phyloP scores from a whole-genome alignment of 352 stramenopile species.

The Phytophthora pseudosyringae region DNA sequence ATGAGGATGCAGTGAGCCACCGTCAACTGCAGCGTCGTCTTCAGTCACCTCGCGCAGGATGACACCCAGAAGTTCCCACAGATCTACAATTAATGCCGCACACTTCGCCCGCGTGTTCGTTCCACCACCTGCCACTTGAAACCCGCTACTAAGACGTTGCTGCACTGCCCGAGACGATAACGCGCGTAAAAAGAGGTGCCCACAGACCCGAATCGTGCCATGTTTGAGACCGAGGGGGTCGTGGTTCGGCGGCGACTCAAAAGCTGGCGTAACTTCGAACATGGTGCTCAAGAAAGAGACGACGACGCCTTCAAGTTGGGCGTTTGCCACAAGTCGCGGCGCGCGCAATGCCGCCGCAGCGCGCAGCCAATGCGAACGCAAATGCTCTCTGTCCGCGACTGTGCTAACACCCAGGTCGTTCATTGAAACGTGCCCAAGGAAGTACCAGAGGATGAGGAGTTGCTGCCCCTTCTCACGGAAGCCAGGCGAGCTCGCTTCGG shows the following conservation, averaged over 20 bases:
- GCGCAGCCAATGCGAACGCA: constrained; percentile 17
- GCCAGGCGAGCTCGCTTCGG: neutral
- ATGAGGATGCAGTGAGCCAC: neutral
- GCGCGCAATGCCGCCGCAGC: neutral
- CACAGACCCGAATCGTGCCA: constrained; percentile 3
- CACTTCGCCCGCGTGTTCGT: neutral
- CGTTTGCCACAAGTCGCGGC: neutral
- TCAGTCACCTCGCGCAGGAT: neutral
- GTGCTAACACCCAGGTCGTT: neutral
- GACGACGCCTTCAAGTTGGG: constrained; percentile 3
- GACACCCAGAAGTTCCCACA: constrained; percentile 7
- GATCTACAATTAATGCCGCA: neutral
- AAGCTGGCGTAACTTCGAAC: neutral
- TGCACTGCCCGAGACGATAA: constrained; percentile 8
- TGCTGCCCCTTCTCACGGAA: constrained; percentile 24
- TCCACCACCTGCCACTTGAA: neutral
- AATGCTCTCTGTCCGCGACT: neutral
- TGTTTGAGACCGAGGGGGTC: neutral
- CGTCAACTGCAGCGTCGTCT: neutral
- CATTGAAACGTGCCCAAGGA: constrained; percentile 9
- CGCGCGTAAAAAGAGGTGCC: constrained; percentile 11
- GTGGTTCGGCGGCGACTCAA: neutral
- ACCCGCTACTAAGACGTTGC: neutral
- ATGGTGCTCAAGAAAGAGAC: constrained; percentile 9
- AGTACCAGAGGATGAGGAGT: constrained; percentile 22